Evolutionary conservation across 768 basidiomycete species (phyloP), one percentile per base, ranked within the genome.

Genomic region (Termitomyces sp.): DNA sequence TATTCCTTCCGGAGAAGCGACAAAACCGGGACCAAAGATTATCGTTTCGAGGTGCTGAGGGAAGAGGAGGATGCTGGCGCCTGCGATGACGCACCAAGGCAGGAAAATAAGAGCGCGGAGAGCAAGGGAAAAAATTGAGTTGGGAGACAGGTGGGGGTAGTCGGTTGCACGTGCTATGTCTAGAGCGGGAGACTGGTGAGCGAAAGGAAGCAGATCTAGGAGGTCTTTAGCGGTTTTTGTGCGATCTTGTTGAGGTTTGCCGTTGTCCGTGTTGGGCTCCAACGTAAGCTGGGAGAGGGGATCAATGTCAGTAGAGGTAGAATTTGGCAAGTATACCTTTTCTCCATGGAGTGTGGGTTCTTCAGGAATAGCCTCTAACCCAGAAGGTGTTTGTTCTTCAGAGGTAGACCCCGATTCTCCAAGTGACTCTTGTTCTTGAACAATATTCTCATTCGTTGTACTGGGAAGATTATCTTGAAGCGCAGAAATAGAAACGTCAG

Each of bases 41-140:
- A 82, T 60, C 25, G 56, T 54, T 46, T 78, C 75, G 57, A 82
- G 72, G 58, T 73, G 62, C 25, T 67, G 63, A 0, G 81, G 80
- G 50, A 66, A 75, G 40, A 79, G 65, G 6, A 79, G 56, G 52
- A 82, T 78, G 14, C 72, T 66, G 4, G 73, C 79, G 37, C 81
- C 80, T n/a, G 80, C 77, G 38, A 73, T 68, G 43, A 76, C 67
- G 59, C 78, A 79, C 81, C 81, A 82, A 40, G 81, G 81, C 0
- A 82, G 55, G 62, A 82, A 80, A 25, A 74, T 66, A 2, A 75
- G 5, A 11, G 73, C 43, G 42, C 71, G 70, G 37, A 72, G 56
- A 25, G 71, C 56, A 48, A 69, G 57, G 37, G 56, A 46, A 29
- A 69, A 40, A 32, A 72, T 45, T 38, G 66, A 61, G 12, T 46